Conservation (phyloP, 2,329 filamentous ascomycete genomes). For the Amauroascus verrucosus region DNA sequence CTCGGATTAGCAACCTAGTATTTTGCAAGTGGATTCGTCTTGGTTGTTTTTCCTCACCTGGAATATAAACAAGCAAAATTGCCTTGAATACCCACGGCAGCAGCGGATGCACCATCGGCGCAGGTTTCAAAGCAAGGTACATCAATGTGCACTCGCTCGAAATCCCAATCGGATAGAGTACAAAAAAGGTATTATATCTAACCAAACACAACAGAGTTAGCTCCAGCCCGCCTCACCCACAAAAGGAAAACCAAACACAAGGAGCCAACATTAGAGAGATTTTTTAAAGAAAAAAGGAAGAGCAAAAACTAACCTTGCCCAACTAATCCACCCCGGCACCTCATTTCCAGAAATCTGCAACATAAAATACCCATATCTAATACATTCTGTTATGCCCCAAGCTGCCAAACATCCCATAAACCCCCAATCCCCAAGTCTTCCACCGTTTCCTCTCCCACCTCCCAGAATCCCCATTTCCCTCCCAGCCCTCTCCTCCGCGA, state of each 20-base stretch:
- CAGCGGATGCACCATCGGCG: constrained; percentile 43
- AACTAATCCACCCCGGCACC: constrained; percentile 58
- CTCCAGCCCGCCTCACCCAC: not conserved
- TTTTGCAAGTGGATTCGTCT: constrained; percentile 1
- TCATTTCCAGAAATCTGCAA: constrained; percentile 47
- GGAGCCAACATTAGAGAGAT: not conserved
- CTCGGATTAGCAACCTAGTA: constrained; percentile 18
- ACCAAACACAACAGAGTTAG: not conserved
- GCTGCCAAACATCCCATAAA: constrained; percentile 54
- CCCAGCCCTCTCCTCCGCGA: constrained; percentile 55
- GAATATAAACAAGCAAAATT: constrained; percentile 66
- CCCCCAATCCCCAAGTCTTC: constrained; percentile 28
- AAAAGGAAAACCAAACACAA: not conserved
- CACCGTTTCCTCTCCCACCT: constrained; percentile 22
- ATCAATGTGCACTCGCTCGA: constrained; percentile 76
- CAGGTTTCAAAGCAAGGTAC: constrained; percentile 53
- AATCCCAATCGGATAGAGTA: constrained; percentile 89
- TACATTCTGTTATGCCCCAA: constrained; percentile 84
- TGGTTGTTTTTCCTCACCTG: constrained; percentile 43
- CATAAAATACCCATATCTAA: constrained; percentile 87
- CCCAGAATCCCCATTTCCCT: constrained; percentile 45
- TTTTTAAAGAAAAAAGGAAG: not conserved
- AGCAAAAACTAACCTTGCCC: constrained; percentile 53
- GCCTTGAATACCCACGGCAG: constrained; percentile 52
- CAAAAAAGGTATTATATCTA: constrained; percentile 76